phyloP scores from a whole-genome alignment of 768 basidiomycete genomes.

The Boletus coccyginus region DNA sequence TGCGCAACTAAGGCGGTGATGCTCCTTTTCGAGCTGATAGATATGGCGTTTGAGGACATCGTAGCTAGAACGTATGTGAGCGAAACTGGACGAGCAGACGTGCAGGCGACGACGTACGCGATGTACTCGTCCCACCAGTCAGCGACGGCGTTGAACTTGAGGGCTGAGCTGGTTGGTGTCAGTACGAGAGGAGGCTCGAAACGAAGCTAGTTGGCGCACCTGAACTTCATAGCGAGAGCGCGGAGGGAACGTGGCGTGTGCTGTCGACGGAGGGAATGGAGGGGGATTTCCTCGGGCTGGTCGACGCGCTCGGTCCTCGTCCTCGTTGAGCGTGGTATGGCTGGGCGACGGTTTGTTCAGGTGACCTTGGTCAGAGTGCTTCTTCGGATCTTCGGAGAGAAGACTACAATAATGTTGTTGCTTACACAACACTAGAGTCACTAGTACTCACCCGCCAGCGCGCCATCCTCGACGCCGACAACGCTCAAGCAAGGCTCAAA shows the following conservation, averaged over 20 bases:
- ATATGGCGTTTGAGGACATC: conserved; percentile 81
- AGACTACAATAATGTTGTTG: background rate
- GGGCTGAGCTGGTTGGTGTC: conserved; percentile 54
- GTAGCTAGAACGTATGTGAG: conserved; percentile 48
- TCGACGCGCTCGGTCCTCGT: conserved; percentile 1
- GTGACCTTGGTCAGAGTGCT: background rate
- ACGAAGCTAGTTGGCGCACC: conserved; percentile 12
- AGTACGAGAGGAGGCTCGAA: background rate
- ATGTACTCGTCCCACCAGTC: conserved; percentile 96
- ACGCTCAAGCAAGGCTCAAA: no score
- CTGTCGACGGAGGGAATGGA: conserved; percentile 9
- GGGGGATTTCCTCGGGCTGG: conserved; percentile 27
- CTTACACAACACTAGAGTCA: no score
- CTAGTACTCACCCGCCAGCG: no score
- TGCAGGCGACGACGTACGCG: conserved; percentile 50
- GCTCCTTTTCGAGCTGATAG: conserved; percentile 81
- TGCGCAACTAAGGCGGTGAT: conserved; percentile 43
- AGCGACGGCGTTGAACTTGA: conserved; percentile 88
- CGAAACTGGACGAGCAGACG: background rate
- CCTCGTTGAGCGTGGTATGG: conserved; percentile 11
- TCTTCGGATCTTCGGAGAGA: conserved; percentile 2
- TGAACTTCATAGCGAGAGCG: conserved; percentile 34
- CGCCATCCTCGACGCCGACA: no score
- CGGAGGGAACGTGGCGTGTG: conserved; percentile 1
- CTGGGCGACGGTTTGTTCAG: background rate